Evolutionary conservation across 768 basidiomycete genomes (phyloP).

Genomic region (Leccinellum albellum): DNA sequence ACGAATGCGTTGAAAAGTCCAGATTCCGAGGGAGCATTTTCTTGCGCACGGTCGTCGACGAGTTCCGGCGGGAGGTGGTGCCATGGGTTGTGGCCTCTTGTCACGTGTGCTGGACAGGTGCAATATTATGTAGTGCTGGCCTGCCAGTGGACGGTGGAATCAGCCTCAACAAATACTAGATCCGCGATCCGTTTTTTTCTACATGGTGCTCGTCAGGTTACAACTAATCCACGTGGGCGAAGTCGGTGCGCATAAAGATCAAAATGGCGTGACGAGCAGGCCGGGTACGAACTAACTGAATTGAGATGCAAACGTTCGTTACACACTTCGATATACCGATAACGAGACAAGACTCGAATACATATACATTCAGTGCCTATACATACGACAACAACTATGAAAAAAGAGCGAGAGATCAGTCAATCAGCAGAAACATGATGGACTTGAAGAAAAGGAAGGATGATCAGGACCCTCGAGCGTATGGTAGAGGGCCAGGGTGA

Average conservation of each 20-base stretch:
- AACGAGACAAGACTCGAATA: not conserved
- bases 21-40: constrained; percentile 70
- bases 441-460: not conserved
- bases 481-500: constrained; percentile 31
- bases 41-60: constrained; percentile 52
- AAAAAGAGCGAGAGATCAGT: constrained; percentile 3
- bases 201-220: too few species aligned
- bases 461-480: constrained; percentile 35
- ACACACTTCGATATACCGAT: not conserved
- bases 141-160: constrained; percentile 96
- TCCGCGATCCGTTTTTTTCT: not conserved
- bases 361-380: not conserved
- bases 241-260: constrained; percentile 82
- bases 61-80: constrained; percentile 75
- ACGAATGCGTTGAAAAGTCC: constrained; percentile 62
- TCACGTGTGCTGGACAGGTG: constrained; percentile 45
- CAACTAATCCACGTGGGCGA: constrained; percentile 78
- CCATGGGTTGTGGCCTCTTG: not conserved
- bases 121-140: constrained; percentile 88
- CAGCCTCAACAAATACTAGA: constrained; percentile 62
- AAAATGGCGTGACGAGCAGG: constrained; percentile 37
- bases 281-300: not conserved
- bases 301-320: not conserved
- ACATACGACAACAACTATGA: not conserved
- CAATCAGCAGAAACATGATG: not conserved